phyloP scores from a whole-genome alignment of 148 eudicot species.

The Rhododendron griersonianum region DNA sequence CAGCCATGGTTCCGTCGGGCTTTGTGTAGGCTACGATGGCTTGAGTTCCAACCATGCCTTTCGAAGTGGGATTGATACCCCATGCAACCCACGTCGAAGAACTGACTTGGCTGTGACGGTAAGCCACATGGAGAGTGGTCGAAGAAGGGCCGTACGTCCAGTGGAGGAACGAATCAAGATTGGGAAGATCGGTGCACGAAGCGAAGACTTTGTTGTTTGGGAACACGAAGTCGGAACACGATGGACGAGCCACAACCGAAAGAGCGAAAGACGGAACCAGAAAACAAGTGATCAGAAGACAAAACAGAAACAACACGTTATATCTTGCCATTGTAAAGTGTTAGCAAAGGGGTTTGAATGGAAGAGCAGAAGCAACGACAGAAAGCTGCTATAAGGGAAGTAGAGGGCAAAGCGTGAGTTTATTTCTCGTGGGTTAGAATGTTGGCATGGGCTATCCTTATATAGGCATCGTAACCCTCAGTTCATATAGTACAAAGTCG shows the following conservation, averaged over 20 bases:
- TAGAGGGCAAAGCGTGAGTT: background rate
- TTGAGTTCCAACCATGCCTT: constrained; percentile 11
- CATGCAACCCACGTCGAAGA: constrained; percentile 13
- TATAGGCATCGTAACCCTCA: too few species aligned
- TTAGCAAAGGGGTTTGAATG: background rate
- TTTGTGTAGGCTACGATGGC: background rate
- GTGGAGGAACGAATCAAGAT: constrained; percentile 17
- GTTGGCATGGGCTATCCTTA: too few species aligned
- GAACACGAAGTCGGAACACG: constrained; percentile 14
- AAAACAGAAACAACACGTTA: background rate
- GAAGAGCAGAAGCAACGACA: background rate
- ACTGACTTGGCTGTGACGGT: constrained; percentile 9
- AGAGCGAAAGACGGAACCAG: too few species aligned
- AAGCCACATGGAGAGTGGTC: constrained; percentile 22
- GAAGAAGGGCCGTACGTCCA: constrained; percentile 24
- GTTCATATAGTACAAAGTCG: too few species aligned
- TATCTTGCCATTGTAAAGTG: background rate
- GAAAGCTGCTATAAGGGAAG: background rate
- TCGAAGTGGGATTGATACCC: constrained; percentile 9
- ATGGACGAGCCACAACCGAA: too few species aligned
- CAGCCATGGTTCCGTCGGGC: background rate
- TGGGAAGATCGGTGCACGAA: background rate
- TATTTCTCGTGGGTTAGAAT: too few species aligned
- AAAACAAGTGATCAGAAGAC: background rate
- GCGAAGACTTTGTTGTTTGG: constrained; percentile 4